Conservation (phyloP, 1,284 basidiomycete genomes). For the Volvariella surrecta region DNA sequence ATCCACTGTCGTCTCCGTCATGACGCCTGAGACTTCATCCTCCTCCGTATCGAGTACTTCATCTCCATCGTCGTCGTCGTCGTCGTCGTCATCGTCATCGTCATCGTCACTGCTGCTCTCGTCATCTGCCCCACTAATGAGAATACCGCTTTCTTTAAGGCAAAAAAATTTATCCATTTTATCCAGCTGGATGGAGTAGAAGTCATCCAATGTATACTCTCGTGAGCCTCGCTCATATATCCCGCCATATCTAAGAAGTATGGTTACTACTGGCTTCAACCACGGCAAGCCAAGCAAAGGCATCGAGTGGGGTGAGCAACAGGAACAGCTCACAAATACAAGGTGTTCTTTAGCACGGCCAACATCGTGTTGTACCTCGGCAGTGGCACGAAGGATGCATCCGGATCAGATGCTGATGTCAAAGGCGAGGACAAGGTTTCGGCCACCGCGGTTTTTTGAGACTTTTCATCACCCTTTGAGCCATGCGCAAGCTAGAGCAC, state of each 20-base stretch:
- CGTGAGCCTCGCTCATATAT: slow-evolving; percentile 75
- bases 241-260: slow-evolving; percentile 65
- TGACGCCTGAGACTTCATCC: no score
- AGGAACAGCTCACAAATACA: slow-evolving; percentile 62
- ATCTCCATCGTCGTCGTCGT: slow-evolving; percentile 31
- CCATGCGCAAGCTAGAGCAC: background rate
- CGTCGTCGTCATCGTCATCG: slow-evolving; percentile 41
- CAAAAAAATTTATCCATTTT: slow-evolving; percentile 75
- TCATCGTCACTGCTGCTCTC: slow-evolving; percentile 53
- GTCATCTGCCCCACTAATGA: slow-evolving; percentile 53
- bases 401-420: slow-evolving; percentile 16
- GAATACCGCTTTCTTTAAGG: slow-evolving; percentile 56
- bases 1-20: slow-evolving; percentile 11
- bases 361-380: slow-evolving; percentile 92
- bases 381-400: slow-evolving; percentile 39
- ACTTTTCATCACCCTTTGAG: background rate
- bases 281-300: background rate
- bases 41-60: slow-evolving; percentile 18
- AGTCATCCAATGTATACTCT: slow-evolving; percentile 85
- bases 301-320: background rate
- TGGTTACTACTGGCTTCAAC: background rate
- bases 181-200: slow-evolving; percentile 69
- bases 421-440: background rate
- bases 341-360: slow-evolving; percentile 76
- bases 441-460: background rate